These are phyloP conservation scores for Pythium sukuiense DNA, from an alignment of 352 stramenopile genomes.

Conservation along the genomic window DNA sequence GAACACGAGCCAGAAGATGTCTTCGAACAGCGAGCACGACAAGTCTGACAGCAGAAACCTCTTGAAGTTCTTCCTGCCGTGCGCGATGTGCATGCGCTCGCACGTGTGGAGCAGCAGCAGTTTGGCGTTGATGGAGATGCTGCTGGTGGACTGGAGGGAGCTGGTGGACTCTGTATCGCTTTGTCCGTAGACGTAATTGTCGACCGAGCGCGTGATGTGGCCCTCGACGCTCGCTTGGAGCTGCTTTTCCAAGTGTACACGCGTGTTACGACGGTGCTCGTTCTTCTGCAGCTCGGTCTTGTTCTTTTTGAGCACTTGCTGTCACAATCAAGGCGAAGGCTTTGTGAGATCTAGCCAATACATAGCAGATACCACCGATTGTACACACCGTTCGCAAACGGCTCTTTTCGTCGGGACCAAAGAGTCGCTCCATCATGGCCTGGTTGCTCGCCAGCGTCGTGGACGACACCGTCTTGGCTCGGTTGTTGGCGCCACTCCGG, in stretches of 20 bases:
- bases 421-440: conserved; percentile 75
- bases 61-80: conserved; percentile 83
- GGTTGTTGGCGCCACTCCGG: conserved; percentile 35
- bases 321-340: neutral
- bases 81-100: conserved; percentile 73
- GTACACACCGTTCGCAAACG: conserved; percentile 41
- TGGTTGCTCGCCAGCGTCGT: conserved; percentile 59
- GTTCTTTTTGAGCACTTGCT: conserved; percentile 84
- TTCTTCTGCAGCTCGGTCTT: conserved; percentile 77
- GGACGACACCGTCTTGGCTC: conserved; percentile 42
- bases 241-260: conserved; percentile 81
- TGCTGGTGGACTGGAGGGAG: conserved; percentile 14
- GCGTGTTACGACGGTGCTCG: conserved; percentile 70
- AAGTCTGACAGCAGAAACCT: conserved; percentile 76
- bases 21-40: conserved; percentile 80
- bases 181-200: conserved; percentile 55
- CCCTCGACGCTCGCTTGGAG: conserved; percentile 87
- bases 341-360: no score
- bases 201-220: conserved; percentile 85
- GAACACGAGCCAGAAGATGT: conserved; percentile 89
- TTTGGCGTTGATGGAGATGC: conserved; percentile 69
- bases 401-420: conserved; percentile 71
- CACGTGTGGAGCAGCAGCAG: conserved; percentile 84
- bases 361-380: no score
- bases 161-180: conserved; percentile 8